Percentiles rank a stretch among this genome's conserved stretches.
Evolutionary conservation across 441 rosid species (phyloP).

Genomic region (Macaranga tanarius): DNA sequence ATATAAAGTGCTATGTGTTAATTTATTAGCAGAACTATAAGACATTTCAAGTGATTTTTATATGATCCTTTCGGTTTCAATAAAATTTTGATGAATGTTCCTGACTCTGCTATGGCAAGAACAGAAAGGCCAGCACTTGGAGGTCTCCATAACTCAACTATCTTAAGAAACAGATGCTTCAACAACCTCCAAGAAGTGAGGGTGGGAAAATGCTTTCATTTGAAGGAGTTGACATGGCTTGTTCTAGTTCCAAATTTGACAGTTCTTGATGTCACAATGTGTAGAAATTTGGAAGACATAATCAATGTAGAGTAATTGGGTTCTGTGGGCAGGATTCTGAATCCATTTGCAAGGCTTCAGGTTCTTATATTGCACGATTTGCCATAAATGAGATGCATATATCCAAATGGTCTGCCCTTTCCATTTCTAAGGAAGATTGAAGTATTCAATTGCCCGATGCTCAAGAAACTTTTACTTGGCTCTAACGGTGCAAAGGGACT

Average conservation of each 20-base stretch:
- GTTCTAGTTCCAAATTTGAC: conserved; percentile 15
- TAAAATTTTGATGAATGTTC: too few species aligned
- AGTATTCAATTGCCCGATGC: conserved; percentile 10
- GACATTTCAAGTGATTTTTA: too few species aligned
- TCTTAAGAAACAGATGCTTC: neutral
- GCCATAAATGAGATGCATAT: conserved; percentile 5
- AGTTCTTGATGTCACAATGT: neutral
- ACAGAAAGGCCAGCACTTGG: neutral
- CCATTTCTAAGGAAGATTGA: neutral
- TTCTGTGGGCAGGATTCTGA: neutral
- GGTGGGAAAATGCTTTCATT: neutral
- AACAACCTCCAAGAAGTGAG: conserved; percentile 11
- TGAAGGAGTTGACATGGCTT: conserved; percentile 20
- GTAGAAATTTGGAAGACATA: conserved; percentile 8
- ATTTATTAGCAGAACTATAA: too few species aligned
- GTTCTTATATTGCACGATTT: conserved; percentile 1
- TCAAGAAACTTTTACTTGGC: conserved; percentile 15
- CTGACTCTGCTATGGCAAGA: neutral
- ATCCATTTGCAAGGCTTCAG: conserved; percentile 8
- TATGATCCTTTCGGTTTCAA: too few species aligned
- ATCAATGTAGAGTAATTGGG: conserved; percentile 1
- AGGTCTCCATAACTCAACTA: neutral
- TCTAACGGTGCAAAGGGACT: neutral
- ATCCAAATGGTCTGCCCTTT: conserved; percentile 3
- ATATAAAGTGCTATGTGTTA: too few species aligned